Evolutionary conservation across 2,329 filamentous ascomycete species (phyloP).

Genomic region (Coleophoma crateriformis): DNA sequence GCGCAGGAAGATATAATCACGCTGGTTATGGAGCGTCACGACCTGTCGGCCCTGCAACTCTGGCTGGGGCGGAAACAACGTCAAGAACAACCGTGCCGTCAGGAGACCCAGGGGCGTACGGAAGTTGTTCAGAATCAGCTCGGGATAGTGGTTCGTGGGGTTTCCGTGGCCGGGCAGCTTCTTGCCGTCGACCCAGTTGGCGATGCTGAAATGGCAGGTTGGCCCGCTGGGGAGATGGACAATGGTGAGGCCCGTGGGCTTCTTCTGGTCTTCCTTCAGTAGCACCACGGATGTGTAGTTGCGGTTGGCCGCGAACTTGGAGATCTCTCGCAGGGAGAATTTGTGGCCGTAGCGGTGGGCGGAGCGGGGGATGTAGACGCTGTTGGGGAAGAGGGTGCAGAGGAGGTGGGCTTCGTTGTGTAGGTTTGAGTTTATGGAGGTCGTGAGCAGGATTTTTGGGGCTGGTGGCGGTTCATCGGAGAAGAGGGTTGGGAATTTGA

Average conservation of each 20-base stretch:
- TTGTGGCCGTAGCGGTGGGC: conserved; percentile 82
- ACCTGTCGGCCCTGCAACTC: conserved; percentile 85
- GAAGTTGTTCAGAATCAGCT: conserved; percentile 91
- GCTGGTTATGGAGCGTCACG: conserved; percentile 88
- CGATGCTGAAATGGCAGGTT: conserved; percentile 87
- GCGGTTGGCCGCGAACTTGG: conserved; percentile 74
- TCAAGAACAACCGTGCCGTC: conserved; percentile 78
- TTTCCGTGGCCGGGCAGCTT: conserved; percentile 85
- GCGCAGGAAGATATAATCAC: conserved; percentile 92
- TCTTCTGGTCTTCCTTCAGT: conserved; percentile 84
- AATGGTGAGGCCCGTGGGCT: conserved; percentile 74
- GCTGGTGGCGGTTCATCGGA: conserved; percentile 49
- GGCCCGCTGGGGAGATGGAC: conserved; percentile 80
- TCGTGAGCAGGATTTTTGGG: conserved; percentile 90
- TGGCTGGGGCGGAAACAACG: conserved; percentile 72
- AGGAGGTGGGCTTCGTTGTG: conserved; percentile 78
- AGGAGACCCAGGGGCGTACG: conserved; percentile 85
- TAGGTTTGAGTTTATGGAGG: conserved; percentile 80
- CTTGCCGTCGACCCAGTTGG: conserved; percentile 85
- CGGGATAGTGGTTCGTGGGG: conserved; percentile 83
- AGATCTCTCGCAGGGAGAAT: conserved; percentile 88
- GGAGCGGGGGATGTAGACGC: conserved; percentile 78
- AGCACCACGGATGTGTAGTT: conserved; percentile 81
- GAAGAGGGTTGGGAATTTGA: conserved; percentile 60
- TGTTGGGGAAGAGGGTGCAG: conserved; percentile 73